Base-by-base conservation (phyloP, 2,329 filamentous ascomycete genomes). In the Colletotrichum sp. region DNA sequence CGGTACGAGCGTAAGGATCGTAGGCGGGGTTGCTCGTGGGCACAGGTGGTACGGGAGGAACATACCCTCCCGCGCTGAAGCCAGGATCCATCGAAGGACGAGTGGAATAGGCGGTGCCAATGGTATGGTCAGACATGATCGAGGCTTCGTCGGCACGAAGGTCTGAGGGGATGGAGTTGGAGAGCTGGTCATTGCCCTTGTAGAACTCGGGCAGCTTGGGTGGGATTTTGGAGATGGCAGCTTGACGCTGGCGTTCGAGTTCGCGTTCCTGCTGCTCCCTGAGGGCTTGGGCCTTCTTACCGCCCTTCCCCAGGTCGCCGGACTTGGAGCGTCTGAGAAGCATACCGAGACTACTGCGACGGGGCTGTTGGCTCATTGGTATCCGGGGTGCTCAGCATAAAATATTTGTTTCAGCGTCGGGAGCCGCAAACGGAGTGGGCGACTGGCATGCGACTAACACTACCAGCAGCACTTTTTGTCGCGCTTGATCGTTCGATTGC, bases 1-100 rank as follows among this genome's bases (percentile, higher is more conserved):
- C 95, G 44, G 94, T 93, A 78, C 95, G 92, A 62, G 94, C 92
- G 82, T 97, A 97, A 16, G 95, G 94, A 81, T 98, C 95, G 78
- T 91, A 89, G 80, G 88, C 90, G 64, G 90, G 90, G 74, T 90
- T 90, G 83, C 88, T 90, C 32, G 57, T 18, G 63, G 92, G 91
- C 68, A 93, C 87, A 2, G 92, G 92, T 69, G 91, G 91, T 60
- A 90, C 85, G 59, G 92, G 89, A 60, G 73, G 73, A 63, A 88
- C 81, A 36, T 83, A 84, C 77, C 83, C 85, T 80, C 84, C 81
- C 60, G 86, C 86, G 69, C 84, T 84, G 69, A 85, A 82, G 65
- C 82, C 81, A n/a, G 86, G 88, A 79, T 91, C 90, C 83, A 90
- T 92, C 75, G 90, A 92, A 60, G 87, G 84, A 78, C 90, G 87